Percentiles rank a stretch among this genome's conserved stretches.
These are phyloP conservation scores for Epichloe sp. DNA, from an alignment of 2,329 filamentous ascomycete species.

Conservation along the genomic window DNA sequence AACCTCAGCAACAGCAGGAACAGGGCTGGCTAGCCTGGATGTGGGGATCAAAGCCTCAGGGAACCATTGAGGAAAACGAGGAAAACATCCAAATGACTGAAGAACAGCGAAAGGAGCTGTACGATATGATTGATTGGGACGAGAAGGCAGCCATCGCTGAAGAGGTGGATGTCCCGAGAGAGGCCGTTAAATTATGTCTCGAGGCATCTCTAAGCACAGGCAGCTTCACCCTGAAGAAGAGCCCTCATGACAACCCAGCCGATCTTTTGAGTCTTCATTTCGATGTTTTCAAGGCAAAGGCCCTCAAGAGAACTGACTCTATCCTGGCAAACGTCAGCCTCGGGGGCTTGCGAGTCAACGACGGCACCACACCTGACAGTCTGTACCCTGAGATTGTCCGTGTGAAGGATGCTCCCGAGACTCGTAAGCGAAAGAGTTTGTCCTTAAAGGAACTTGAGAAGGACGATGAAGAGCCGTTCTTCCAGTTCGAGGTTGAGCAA, in stretches of 20 bases:
- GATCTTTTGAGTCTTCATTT: constrained; percentile 89
- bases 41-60: constrained; percentile 67
- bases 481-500: constrained; percentile 84
- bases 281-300: constrained; percentile 84
- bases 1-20: constrained; percentile 42
- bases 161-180: constrained; percentile 76
- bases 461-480: constrained; percentile 60
- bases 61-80: constrained; percentile 41
- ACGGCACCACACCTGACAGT: constrained; percentile 84
- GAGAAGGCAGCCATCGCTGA: constrained; percentile 86
- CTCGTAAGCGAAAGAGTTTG: constrained; percentile 31
- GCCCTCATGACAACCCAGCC: constrained; percentile 42
- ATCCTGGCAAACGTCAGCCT: constrained; percentile 80
- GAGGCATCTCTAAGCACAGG: constrained; percentile 90
- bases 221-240: constrained; percentile 85
- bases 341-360: constrained; percentile 90
- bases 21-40: constrained; percentile 88
- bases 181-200: constrained; percentile 84
- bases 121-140: constrained; percentile 96
- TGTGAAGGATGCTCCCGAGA: constrained; percentile 71
- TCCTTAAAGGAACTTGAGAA: constrained; percentile 42
- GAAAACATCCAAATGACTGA: constrained; percentile 86
- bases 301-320: constrained; percentile 81
- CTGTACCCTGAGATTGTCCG: constrained; percentile 90
- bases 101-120: constrained; percentile 89